Evolutionary conservation across 2,329 filamentous ascomycete species (phyloP).

Genomic region (Metarhizium album): DNA sequence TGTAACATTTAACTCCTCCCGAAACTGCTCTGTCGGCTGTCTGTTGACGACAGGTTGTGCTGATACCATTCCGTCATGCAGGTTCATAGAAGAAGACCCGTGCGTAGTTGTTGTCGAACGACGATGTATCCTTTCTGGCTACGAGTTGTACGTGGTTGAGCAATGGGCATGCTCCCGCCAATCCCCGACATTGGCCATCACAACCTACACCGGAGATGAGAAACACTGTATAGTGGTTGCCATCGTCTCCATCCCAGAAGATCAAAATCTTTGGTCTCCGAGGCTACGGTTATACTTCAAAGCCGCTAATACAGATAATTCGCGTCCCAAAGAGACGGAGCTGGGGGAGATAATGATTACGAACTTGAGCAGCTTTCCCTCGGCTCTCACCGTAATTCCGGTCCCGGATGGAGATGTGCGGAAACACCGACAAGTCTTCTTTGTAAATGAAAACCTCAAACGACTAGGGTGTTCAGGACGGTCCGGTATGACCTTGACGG

Average conservation of each 20-base stretch:
- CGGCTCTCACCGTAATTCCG: constrained; percentile 80
- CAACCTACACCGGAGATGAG: constrained; percentile 82
- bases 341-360: constrained; percentile 87
- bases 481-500: constrained; percentile 69
- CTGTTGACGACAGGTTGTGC: constrained; percentile 4
- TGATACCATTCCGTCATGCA: constrained; percentile 13
- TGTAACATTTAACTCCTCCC: constrained; percentile 23
- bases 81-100: constrained; percentile 78
- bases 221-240: constrained; percentile 69
- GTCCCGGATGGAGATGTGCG: constrained; percentile 79
- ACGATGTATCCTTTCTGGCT: constrained; percentile 60
- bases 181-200: constrained; percentile 84
- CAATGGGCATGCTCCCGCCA: constrained; percentile 93
- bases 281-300: constrained; percentile 76
- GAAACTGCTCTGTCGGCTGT: neutral
- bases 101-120: constrained; percentile 66
- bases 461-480: constrained; percentile 84
- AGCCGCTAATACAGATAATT: constrained; percentile 75
- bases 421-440: constrained; percentile 71
- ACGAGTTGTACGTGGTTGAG: constrained; percentile 89
- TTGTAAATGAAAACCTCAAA: constrained; percentile 92
- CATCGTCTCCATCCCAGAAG: constrained; percentile 69
- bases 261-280: constrained; percentile 71
- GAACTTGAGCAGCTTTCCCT: constrained; percentile 85
- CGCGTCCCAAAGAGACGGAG: constrained; percentile 68